Conservation (phyloP, 2,329 filamentous ascomycete genomes). For the Trichoderma gracile region DNA sequence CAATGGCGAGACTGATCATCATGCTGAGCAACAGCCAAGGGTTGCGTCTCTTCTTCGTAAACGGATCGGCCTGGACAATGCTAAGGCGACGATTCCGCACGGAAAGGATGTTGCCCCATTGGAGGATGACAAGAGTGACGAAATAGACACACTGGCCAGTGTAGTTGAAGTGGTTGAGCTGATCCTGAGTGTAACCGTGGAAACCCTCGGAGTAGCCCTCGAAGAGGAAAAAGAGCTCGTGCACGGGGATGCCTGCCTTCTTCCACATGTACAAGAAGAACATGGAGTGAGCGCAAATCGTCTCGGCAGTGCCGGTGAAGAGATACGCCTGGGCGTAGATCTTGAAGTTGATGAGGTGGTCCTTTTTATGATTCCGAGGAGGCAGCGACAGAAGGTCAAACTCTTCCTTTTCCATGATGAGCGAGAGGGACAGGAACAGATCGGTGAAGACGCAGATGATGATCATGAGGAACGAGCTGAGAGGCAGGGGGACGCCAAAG, state of each 20-base stretch:
- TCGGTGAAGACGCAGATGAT: slow-evolving; percentile 60
- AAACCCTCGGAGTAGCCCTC: slow-evolving; percentile 51
- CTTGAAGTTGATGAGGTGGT: slow-evolving; percentile 54
- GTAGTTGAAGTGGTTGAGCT: slow-evolving; percentile 51
- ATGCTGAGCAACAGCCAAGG: slow-evolving; percentile 51
- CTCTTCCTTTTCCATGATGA: slow-evolving; percentile 59
- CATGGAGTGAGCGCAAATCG: slow-evolving; percentile 52
- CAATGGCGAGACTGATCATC: slow-evolving; percentile 50
- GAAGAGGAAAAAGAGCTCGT: slow-evolving; percentile 52
- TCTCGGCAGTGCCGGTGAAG: slow-evolving; percentile 55
- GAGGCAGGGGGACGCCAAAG: slow-evolving; percentile 53
- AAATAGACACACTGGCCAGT: slow-evolving; percentile 56
- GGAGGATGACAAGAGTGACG: slow-evolving; percentile 54
- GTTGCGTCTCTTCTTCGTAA: slow-evolving; percentile 50
- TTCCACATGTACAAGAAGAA: slow-evolving; percentile 56
- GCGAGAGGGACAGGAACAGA: slow-evolving; percentile 51
- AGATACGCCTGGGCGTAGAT: slow-evolving; percentile 55
- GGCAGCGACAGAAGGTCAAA: slow-evolving; percentile 54
- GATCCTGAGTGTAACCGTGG: slow-evolving; percentile 48
- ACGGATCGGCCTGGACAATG: slow-evolving; percentile 53
- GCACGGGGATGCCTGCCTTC: slow-evolving; percentile 49
- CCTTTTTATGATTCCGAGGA: slow-evolving; percentile 51
- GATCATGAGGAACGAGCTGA: slow-evolving; percentile 58
- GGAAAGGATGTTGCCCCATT: slow-evolving; percentile 55
- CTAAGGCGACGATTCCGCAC: slow-evolving; percentile 55